A percentile compares a stretch with the other conserved stretches of the same genome.
Evolutionary conservation across 768 basidiomycete genomes (phyloP).

Genomic region (Omphalotus guepiniiformis): DNA sequence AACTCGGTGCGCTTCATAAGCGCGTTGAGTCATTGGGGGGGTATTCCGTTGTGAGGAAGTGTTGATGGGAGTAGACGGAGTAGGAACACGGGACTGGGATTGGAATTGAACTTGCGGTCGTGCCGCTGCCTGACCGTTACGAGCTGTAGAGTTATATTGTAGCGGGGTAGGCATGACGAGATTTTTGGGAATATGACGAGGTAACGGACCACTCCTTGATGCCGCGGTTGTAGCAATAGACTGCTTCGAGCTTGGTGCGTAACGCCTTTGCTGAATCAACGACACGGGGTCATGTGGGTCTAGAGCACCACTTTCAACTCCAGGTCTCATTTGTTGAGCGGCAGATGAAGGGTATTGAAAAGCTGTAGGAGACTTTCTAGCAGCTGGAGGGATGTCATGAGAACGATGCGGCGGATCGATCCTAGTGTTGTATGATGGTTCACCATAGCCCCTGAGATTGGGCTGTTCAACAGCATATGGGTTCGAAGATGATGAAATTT

Average conservation of each 20-base stretch:
- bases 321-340: too few species aligned
- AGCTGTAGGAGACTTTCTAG: too few species aligned
- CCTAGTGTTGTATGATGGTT: too few species aligned
- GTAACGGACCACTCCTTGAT: conserved; percentile 10
- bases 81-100: conserved; percentile 1
- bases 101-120: conserved; percentile 14
- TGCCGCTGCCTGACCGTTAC: conserved; percentile 11
- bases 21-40: neutral
- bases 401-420: too few species aligned
- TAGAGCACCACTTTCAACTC: too few species aligned
- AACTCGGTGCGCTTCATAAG: neutral
- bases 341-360: too few species aligned
- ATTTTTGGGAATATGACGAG: conserved; percentile 51
- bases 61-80: neutral
- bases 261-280: too few species aligned
- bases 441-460: too few species aligned
- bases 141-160: conserved; percentile 28
- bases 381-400: too few species aligned
- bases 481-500: too few species aligned
- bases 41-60: neutral
- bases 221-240: conserved; percentile 7
- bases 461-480: too few species aligned
- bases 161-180: conserved; percentile 76
- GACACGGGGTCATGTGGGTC: too few species aligned
- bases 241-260: conserved; percentile 8